These are phyloP conservation scores for Nicotiana attenuata DNA, from an alignment of 257 asterid species.

Conservation along the genomic window DNA sequence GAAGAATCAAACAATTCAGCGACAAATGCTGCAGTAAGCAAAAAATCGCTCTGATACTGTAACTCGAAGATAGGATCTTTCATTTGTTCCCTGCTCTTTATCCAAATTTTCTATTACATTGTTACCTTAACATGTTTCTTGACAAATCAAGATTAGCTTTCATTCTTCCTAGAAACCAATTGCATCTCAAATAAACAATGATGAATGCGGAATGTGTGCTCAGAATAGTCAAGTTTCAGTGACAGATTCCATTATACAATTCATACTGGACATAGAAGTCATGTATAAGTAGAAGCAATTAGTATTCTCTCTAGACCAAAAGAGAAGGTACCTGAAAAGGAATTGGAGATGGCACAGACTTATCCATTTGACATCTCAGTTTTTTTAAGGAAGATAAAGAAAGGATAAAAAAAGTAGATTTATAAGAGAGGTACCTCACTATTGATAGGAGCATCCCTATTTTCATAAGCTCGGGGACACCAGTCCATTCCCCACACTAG, in stretches of 20 bases:
- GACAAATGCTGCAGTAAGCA: neutral
- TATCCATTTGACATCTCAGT: neutral
- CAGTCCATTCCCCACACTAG: constrained; percentile 89
- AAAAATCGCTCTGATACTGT: neutral
- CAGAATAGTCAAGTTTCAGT: neutral
- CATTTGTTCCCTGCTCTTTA: neutral
- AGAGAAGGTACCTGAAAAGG: neutral
- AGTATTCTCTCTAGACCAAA: neutral
- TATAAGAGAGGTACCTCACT: constrained; percentile 53
- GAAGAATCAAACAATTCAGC: neutral
- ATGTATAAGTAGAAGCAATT: neutral
- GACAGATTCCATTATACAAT: neutral
- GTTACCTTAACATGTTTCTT: neutral
- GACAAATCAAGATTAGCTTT: constrained; percentile 1
- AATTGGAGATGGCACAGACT: constrained; percentile 6
- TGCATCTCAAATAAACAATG: neutral
- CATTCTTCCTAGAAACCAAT: neutral
- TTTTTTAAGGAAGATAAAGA: neutral
- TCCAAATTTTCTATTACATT: neutral
- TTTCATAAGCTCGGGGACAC: constrained; percentile 65
- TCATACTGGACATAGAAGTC: neutral
- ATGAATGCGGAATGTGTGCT: neutral
- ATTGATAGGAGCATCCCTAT: constrained; percentile 31
- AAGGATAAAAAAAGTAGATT: neutral
- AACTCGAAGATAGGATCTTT: neutral